phyloP scores from a whole-genome alignment of 2,329 filamentous ascomycete species.

The Colletotrichum viniferum region DNA sequence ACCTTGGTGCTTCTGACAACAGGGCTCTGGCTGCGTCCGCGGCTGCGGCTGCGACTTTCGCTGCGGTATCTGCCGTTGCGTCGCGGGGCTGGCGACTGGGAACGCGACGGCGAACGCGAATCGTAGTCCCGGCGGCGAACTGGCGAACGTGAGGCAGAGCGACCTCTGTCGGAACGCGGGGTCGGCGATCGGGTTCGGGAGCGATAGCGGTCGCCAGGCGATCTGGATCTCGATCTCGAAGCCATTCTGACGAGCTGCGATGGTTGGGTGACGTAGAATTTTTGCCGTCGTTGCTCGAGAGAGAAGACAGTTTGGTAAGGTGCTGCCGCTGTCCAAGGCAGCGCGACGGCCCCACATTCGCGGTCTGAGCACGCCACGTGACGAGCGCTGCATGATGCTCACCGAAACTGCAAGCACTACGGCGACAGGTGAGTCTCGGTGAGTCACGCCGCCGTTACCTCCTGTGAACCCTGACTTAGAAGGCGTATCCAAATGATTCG shows the following conservation, averaged over 20 bases:
- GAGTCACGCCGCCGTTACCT: not conserved
- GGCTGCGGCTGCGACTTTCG: slow-evolving; percentile 33
- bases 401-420: not conserved
- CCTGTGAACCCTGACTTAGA: not conserved
- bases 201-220: slow-evolving; percentile 32
- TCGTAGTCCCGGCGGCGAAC: slow-evolving; percentile 33
- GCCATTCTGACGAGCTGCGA: slow-evolving; percentile 11
- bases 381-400: not conserved
- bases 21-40: slow-evolving; percentile 30
- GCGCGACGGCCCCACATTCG: not conserved
- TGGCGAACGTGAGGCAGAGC: slow-evolving; percentile 34
- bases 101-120: slow-evolving; percentile 33
- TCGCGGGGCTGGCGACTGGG: slow-evolving; percentile 33
- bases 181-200: slow-evolving; percentile 40
- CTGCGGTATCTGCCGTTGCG: slow-evolving; percentile 39
- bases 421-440: not conserved
- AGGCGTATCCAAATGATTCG: not conserved
- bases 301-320: not conserved
- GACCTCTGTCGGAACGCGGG: slow-evolving; percentile 31
- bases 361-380: not conserved
- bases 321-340: not conserved
- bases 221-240: slow-evolving; percentile 22
- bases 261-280: not conserved
- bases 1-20: slow-evolving; percentile 58
- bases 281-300: not conserved